A percentile compares a stretch with the other conserved stretches of the same genome.
These are phyloP conservation scores for Pseudocercospora musae DNA, from an alignment of 2,329 filamentous ascomycete species.

Conservation along the genomic window DNA sequence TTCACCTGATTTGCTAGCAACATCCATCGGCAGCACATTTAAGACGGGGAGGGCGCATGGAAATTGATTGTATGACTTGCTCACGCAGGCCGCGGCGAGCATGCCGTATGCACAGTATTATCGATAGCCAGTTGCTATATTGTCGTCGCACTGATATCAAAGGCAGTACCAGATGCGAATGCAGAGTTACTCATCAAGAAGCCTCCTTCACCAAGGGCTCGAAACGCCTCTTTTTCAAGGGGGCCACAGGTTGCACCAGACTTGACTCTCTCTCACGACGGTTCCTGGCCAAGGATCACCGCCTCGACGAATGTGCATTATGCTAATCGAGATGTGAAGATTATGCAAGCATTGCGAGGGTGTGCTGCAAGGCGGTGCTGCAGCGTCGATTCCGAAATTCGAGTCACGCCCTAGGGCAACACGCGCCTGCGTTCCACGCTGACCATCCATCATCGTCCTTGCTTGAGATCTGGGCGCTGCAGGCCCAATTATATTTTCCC, in stretches of 20 bases:
- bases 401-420: neutral
- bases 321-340: neutral
- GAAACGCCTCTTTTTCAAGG: neutral
- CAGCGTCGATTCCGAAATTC: neutral
- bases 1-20: neutral
- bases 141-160: neutral
- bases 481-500: neutral
- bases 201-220: neutral
- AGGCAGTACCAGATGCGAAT: neutral
- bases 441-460: neutral
- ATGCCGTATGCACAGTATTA: neutral
- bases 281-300: neutral
- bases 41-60: neutral
- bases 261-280: neutral
- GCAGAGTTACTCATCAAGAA: neutral
- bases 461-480: neutral
- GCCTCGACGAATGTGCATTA: neutral
- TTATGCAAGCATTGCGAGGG: neutral
- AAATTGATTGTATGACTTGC: neutral
- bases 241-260: neutral
- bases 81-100: neutral
- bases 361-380: neutral
- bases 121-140: constrained; percentile 3
- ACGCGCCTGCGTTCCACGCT: neutral
- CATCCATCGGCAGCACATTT: neutral